Percentiles rank a stretch among this genome's conserved stretches.
phyloP scores from a whole-genome alignment of 106 monocot species.

The Dendrobium nobile region DNA sequence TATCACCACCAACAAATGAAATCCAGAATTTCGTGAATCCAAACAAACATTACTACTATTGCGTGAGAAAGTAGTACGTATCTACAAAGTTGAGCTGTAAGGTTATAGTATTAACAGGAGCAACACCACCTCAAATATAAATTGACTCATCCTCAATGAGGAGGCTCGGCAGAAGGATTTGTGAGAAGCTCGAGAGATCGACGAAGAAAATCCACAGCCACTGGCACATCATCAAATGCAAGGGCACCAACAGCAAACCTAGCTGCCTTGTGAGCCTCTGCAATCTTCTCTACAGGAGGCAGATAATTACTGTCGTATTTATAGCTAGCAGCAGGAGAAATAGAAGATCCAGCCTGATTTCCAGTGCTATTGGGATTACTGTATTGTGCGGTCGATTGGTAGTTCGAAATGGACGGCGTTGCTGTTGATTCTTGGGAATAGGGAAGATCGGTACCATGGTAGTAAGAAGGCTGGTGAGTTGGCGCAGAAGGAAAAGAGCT shows the following conservation, averaged over 20 bases:
- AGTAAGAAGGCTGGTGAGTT: slow-evolving; percentile 41
- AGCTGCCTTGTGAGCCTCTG: slow-evolving; percentile 69
- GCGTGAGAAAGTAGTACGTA: too few relatives aligned
- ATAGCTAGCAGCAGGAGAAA: slow-evolving; percentile 24
- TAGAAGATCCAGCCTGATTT: background rate
- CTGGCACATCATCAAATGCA: slow-evolving; percentile 64
- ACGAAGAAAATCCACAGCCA: slow-evolving; percentile 53
- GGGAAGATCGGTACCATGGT: background rate
- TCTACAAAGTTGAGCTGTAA: too few relatives aligned
- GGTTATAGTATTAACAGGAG: too few relatives aligned
- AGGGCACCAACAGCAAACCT: slow-evolving; percentile 68
- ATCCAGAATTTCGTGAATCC: too few relatives aligned
- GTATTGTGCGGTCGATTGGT: slow-evolving; percentile 18
- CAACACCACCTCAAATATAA: too few relatives aligned
- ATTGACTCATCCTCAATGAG: slow-evolving; percentile 11
- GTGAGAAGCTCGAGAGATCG: slow-evolving; percentile 58
- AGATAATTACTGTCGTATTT: slow-evolving; percentile 54
- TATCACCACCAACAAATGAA: too few relatives aligned
- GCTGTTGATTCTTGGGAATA: slow-evolving; percentile 15
- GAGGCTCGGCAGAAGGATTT: slow-evolving; percentile 55
- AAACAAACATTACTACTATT: too few relatives aligned
- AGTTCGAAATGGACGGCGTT: slow-evolving; percentile 18
- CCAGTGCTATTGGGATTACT: slow-evolving; percentile 10
- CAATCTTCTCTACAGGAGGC: slow-evolving; percentile 55
- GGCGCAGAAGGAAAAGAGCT: slow-evolving; percentile 36